These are phyloP conservation scores for Atalantia buxifolia DNA, from an alignment of 345 rosid genomes.

Conservation along the genomic window DNA sequence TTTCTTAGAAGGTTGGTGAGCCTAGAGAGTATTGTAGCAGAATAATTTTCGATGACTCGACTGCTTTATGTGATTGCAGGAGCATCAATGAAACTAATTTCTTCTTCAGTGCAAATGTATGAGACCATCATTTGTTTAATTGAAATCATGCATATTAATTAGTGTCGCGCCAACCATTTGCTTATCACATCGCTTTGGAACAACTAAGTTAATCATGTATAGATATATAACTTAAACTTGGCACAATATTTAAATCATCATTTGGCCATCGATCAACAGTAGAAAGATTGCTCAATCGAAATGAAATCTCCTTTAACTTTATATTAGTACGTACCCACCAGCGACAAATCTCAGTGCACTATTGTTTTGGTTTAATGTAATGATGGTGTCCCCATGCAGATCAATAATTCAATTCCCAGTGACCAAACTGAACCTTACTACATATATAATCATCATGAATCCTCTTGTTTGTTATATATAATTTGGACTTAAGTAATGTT, in stretches of 20 bases:
- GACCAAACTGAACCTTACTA: not conserved
- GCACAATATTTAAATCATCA: not conserved
- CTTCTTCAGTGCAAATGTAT: not conserved
- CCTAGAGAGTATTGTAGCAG: too few relatives aligned
- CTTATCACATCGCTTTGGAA: not conserved
- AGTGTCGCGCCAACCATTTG: not conserved
- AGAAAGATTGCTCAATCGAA: not conserved
- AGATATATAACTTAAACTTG: not conserved
- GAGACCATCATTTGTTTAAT: not conserved
- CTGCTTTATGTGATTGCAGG: not conserved
- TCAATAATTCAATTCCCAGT: not conserved
- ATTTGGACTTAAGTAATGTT: too few relatives aligned
- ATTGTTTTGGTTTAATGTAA: not conserved
- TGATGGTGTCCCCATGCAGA: conserved; percentile 3
- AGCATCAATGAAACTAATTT: not conserved
- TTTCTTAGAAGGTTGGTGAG: not conserved
- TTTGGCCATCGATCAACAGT: not conserved
- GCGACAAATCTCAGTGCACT: not conserved
- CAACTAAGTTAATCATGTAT: not conserved
- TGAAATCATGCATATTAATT: not conserved
- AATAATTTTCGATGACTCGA: not conserved
- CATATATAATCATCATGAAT: not conserved
- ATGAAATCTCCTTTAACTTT: not conserved
- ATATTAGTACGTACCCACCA: not conserved
- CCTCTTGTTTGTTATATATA: too few relatives aligned